phyloP scores from a whole-genome alignment of 495 filamentous ascomycete genomes.

The Lichenothelia convexa region DNA sequence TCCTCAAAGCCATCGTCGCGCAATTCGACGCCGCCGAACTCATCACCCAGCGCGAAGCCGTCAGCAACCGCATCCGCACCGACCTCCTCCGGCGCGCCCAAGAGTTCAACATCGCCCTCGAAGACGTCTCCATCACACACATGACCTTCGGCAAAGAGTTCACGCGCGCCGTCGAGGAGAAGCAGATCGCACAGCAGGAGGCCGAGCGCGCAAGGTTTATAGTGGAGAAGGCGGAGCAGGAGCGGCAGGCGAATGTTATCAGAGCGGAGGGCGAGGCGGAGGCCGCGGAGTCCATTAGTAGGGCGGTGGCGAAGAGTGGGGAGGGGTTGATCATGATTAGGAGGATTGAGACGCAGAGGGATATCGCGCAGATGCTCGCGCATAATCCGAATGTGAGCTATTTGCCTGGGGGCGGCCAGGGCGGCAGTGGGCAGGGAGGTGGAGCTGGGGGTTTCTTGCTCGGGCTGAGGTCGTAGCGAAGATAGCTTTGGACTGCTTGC shows the following conservation, averaged over 20 bases:
- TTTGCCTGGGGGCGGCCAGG: conserved; percentile 56
- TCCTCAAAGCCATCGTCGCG: conserved; percentile 96
- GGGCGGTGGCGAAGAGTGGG: conserved; percentile 77
- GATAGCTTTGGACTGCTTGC: neutral
- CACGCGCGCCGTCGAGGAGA: conserved; percentile 96
- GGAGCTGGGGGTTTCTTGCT: conserved; percentile 44
- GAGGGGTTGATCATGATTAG: conserved; percentile 89
- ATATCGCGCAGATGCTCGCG: conserved; percentile 82
- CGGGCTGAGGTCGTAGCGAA: conserved; percentile 34
- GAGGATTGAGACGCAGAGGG: conserved; percentile 89
- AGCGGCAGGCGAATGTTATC: conserved; percentile 96
- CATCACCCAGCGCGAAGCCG: conserved; percentile 95
- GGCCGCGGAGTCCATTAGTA: conserved; percentile 84
- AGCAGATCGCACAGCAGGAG: conserved; percentile 99
- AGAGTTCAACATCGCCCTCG: conserved; percentile 98
- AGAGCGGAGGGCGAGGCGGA: conserved; percentile 94
- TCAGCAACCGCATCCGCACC: conserved; percentile 82
- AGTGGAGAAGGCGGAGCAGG: conserved; percentile 97
- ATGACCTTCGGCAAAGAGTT: conserved; percentile 99
- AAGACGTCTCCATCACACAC: conserved; percentile 98
- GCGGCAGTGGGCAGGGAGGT: conserved; percentile 29
- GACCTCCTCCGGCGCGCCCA: conserved; percentile 89
- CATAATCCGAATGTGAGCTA: conserved; percentile 93
- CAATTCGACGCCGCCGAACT: conserved; percentile 99
- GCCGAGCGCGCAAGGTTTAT: conserved; percentile 94